Evolutionary conservation across 2,329 filamentous ascomycete species (phyloP).

Genomic region (Chaetomiaceae sp.): DNA sequence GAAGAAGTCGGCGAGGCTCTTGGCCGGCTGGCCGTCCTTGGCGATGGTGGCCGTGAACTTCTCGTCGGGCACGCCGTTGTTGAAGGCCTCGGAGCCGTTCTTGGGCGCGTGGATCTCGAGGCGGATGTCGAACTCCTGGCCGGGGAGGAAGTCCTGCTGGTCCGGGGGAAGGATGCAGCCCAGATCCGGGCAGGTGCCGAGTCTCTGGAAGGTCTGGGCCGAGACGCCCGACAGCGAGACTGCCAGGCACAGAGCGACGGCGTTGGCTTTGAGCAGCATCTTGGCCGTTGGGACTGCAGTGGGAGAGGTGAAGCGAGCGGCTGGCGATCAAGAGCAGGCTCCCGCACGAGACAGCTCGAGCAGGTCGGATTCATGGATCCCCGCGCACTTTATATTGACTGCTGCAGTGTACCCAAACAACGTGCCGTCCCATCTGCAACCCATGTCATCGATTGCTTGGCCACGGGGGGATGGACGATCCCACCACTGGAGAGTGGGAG

Average conservation of each 20-base stretch:
- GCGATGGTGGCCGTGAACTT: constrained; percentile 71
- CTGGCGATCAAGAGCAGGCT: constrained; percentile 1
- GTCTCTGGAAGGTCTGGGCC: constrained; percentile 56
- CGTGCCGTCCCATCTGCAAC: constrained; percentile 4
- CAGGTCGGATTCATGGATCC: not conserved
- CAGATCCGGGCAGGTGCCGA: constrained; percentile 55
- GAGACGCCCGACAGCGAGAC: constrained; percentile 39
- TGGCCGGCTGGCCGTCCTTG: constrained; percentile 52
- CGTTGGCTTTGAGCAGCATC: constrained; percentile 24
- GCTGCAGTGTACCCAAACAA: constrained; percentile 8
- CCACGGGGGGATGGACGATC: constrained; percentile 6
- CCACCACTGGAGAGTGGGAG: not conserved
- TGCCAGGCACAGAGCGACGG: constrained; percentile 29
- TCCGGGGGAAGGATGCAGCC: constrained; percentile 59
- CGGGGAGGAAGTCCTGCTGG: constrained; percentile 74
- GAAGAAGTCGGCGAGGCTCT: constrained; percentile 63
- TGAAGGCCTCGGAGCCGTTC: constrained; percentile 76
- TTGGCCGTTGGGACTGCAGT: not conserved
- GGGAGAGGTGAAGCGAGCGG: not conserved
- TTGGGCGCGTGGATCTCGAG: constrained; percentile 76
- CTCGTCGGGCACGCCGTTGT: constrained; percentile 63
- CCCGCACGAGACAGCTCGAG: not conserved
- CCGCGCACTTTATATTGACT: constrained; percentile 9
- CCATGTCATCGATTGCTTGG: constrained; percentile 1
- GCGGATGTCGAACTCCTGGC: constrained; percentile 79